Percentiles rank a stretch among this genome's conserved stretches.
These are phyloP conservation scores for Aspergillus uvarum DNA, from an alignment of 2,329 filamentous ascomycete species.

Conservation along the genomic window DNA sequence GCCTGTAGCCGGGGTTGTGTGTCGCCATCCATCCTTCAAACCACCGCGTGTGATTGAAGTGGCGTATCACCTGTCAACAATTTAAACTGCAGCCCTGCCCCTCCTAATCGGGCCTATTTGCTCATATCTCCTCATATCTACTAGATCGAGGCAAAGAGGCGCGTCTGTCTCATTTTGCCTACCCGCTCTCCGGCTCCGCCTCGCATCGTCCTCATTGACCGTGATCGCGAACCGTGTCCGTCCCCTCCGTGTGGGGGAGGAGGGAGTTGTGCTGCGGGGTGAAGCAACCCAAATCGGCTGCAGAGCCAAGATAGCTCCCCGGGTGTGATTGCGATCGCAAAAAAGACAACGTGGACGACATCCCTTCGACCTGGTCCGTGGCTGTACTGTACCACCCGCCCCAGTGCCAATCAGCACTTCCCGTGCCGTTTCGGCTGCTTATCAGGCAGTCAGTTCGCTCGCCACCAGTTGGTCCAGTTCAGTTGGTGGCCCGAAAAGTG, in stretches of 20 bases:
- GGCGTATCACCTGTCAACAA: neutral
- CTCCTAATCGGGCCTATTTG: neutral
- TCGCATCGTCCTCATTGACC: neutral
- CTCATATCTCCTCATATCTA: neutral
- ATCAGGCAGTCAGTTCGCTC: slow-evolving; percentile 1
- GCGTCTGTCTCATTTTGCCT: neutral
- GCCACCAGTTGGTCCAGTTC: neutral
- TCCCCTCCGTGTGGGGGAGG: slow-evolving; percentile 18
- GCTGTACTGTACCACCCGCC: neutral
- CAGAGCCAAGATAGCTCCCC: slow-evolving; percentile 18
- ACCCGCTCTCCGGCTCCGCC: neutral
- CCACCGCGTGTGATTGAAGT: neutral
- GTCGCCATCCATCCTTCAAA: neutral
- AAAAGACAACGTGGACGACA: slow-evolving; percentile 21
- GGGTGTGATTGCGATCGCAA: slow-evolving; percentile 15
- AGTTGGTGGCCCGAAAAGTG: slow-evolving; percentile 4
- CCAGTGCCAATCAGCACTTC: slow-evolving; percentile 17
- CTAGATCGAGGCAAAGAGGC: too few relatives aligned
- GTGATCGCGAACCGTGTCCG: neutral
- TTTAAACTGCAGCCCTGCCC: neutral
- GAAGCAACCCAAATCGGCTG: slow-evolving; percentile 13
- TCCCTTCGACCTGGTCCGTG: slow-evolving; percentile 2
- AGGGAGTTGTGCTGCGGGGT: slow-evolving; percentile 22
- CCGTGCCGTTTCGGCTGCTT: slow-evolving; percentile 3
- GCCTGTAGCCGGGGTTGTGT: neutral